These are phyloP conservation scores for Cercospora sp. DNA, from an alignment of 2,329 filamentous ascomycete genomes.

Conservation along the genomic window DNA sequence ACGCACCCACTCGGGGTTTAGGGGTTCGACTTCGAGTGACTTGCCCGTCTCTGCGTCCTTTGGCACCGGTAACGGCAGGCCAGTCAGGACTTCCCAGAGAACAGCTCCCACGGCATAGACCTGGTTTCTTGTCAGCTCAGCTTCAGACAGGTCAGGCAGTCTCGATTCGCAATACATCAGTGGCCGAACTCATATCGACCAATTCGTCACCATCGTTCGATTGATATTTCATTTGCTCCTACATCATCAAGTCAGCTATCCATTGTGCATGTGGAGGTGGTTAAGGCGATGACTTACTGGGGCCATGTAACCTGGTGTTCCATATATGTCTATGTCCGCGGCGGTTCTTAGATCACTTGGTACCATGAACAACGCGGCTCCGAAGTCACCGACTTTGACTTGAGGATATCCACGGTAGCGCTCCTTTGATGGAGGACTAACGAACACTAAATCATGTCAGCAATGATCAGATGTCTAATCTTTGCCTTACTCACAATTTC, in stretches of 20 bases:
- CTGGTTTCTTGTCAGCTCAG: background rate
- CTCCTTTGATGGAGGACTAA: background rate
- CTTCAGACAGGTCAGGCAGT: background rate
- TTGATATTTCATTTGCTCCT: slow-evolving; percentile 1
- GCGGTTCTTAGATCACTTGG: background rate
- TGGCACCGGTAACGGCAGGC: background rate
- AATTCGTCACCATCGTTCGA: background rate
- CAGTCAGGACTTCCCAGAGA: background rate
- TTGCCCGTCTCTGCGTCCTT: background rate
- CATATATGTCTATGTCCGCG: background rate
- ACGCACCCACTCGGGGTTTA: background rate
- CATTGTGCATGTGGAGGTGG: background rate
- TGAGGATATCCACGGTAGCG: slow-evolving; percentile 11
- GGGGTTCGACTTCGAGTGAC: background rate
- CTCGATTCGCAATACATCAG: background rate
- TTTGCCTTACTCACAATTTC: slow-evolving; percentile 2
- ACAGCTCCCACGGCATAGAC: background rate
- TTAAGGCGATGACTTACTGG: background rate
- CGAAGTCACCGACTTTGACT: slow-evolving; percentile 14
- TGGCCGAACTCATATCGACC: slow-evolving; percentile 3
- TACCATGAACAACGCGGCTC: background rate
- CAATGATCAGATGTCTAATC: background rate
- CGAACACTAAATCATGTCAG: background rate
- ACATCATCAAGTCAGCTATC: background rate
- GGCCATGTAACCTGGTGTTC: background rate